These are phyloP conservation scores for Neurospora sp. DNA, from an alignment of 495 filamentous ascomycete genomes.

Conservation along the genomic window DNA sequence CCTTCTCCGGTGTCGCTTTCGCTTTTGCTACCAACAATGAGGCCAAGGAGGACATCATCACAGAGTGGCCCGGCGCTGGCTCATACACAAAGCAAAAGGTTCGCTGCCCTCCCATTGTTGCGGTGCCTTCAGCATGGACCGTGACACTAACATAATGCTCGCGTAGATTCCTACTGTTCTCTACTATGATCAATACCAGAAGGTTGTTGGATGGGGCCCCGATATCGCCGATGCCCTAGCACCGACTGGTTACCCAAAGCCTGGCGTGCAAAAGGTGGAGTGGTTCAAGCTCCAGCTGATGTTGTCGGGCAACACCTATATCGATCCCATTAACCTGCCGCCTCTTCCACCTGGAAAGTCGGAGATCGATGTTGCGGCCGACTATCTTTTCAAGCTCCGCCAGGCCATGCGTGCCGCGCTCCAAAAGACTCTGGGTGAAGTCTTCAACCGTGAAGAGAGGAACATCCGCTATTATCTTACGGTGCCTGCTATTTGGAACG, in stretches of 20 bases:
- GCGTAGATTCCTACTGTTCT: constrained; percentile 62
- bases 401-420: constrained; percentile 63
- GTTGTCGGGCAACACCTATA: constrained; percentile 69
- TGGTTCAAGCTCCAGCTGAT: constrained; percentile 76
- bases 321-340: constrained; percentile 68
- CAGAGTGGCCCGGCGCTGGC: constrained; percentile 66
- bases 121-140: background rate
- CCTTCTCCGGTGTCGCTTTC: constrained; percentile 66
- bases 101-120: background rate
- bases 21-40: constrained; percentile 68
- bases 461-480: constrained; percentile 67
- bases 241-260: constrained; percentile 65
- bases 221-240: constrained; percentile 67
- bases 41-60: constrained; percentile 70
- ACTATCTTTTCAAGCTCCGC: constrained; percentile 67
- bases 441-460: constrained; percentile 65
- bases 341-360: constrained; percentile 67
- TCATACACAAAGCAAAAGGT: constrained; percentile 73
- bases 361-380: constrained; percentile 66
- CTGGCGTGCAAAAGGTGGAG: constrained; percentile 66
- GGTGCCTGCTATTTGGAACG: constrained; percentile 69
- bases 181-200: constrained; percentile 69
- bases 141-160: background rate
- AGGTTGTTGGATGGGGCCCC: constrained; percentile 67
- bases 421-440: constrained; percentile 67